Evolutionary conservation across 108 stramenopile species (phyloP), one percentile per base, ranked within the genome.

Genomic region (Nannochloropsis gaditana): DNA sequence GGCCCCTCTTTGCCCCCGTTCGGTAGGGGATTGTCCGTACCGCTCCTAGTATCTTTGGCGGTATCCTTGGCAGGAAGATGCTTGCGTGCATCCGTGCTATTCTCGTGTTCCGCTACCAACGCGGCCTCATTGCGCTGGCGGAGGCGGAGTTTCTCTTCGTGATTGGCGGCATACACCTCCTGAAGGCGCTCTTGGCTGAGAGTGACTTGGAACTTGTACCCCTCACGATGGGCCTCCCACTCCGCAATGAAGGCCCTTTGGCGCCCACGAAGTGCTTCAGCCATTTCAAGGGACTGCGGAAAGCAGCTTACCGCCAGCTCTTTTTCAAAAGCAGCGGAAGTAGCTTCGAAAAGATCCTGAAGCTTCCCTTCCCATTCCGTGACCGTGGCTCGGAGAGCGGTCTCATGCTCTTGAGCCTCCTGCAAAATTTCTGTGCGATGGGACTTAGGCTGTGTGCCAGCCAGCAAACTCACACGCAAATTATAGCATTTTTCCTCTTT

Each of bases 351-450:
- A 73, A 73, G 59, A 15, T n/a, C 59, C n/a, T 73, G 59, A 2
- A 73, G 59, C 15, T n/a, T 15, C 15, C 19, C 3, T n/a, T 73
- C 59, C 59, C 59, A 73, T 73, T 73, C 59, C 59, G 59, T 73
- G 59, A 73, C 59, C 3, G 59, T 8, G 59, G 19, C 59, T n/a
- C 59, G 59, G 19, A 73, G 59, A 15, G 15, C 59, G 19, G 59
- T 73, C 59, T 73, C 59, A n/a, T 73, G 59, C 59, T 73, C 59
- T n/a, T 73, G 59, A 15, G 59, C 59, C 59, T 73, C 59, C 59
- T 73, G 59, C 59, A 73, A 3, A 73, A 73, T 73, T 4, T 73
- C 59, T 15, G 59, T 73, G 19, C 59, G 59, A 6, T 73, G 15
- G 59, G 59, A 15, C 59, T 73, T 73, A n/a, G 59, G 59, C 59